Conservation (phyloP, 805 yeast species). For the Wickerhamomyces queroliae region DNA sequence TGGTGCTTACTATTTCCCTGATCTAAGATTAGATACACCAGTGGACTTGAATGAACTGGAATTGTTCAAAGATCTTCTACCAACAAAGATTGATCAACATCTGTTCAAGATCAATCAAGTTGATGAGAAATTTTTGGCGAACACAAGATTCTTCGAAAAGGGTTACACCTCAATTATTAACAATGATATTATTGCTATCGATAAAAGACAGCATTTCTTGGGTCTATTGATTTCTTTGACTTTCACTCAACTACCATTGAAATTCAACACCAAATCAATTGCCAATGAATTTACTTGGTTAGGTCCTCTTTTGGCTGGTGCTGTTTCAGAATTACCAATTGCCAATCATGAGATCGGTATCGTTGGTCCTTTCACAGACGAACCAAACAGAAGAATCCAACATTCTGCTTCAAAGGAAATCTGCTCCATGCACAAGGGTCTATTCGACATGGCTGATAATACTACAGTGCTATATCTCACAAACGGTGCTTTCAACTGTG, state of each 20-base stretch:
- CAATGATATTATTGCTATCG: constrained; percentile 7
- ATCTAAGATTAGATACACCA: constrained; percentile 13
- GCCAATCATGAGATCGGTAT: background rate
- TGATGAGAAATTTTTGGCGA: background rate
- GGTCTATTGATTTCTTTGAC: constrained; percentile 17
- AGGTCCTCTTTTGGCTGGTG: constrained; percentile 21
- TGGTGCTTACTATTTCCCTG: constrained; percentile 40
- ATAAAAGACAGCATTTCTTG: constrained; percentile 16
- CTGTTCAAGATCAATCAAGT: constrained; percentile 8
- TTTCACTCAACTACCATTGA: constrained; percentile 13
- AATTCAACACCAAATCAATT: constrained; percentile 21
- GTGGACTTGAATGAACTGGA: constrained; percentile 1
- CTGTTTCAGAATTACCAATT: constrained; percentile 7
- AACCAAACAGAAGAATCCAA: constrained; percentile 9
- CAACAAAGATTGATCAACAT: constrained; percentile 10
- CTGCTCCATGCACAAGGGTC: constrained; percentile 13
- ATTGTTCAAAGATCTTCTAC: constrained; percentile 7
- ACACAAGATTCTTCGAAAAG: constrained; percentile 21
- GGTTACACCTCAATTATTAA: constrained; percentile 17
- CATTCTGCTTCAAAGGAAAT: constrained; percentile 12
- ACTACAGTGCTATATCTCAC: constrained; percentile 9
- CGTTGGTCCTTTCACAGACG: constrained; percentile 10
- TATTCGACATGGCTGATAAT: constrained; percentile 2
- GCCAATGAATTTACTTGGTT: constrained; percentile 26
- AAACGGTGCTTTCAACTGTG: constrained; percentile 12